Evolutionary conservation across 2,329 filamentous ascomycete species (phyloP), one percentile per base, ranked within the genome.

Genomic region (Orbilia ellipsospora): DNA sequence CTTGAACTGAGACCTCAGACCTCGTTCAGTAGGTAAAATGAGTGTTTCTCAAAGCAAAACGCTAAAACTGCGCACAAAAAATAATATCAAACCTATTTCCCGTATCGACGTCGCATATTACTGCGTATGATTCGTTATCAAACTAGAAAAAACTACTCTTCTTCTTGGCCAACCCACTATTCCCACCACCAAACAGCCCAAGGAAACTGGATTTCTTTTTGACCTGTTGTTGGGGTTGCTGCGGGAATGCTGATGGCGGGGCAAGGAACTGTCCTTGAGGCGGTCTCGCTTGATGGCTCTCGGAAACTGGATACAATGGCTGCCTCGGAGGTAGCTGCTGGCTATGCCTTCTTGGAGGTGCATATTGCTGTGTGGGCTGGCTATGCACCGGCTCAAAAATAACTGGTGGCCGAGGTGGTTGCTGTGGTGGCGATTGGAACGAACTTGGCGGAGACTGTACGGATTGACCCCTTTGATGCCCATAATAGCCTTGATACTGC

Each of bases 71-170:
- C 20, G n/a, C 7, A 10, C 42, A 42, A 44, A 28, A n/a, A 55
- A 50, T 18, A 48, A 61, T 2, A 45, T 12, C 57, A 61, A 61
- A 61, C 42, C 57, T 36, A 13, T 13, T 18, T 13, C 16, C 16
- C 15, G 12, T 23, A 52, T 18, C 48, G n/a, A 18, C 18, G 12
- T 13, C 6, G 28, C 40, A 18, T 13, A 28, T 45, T 61, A 50
- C 15, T 31, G 23, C 23, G 23, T 23, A 4, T 23, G 2, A 23
- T 12, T 10, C 18, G 4, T 4, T 12, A 20, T 18, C 28, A 40
- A 61, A 45, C 64, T 55, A 75, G 48, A 75, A 75, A 26, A 75
- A 75, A 31, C 64, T 69, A 44, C 72, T 75, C 59, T 69, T 75
- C 59, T 75, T 75, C 52, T 75, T 75, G n/a, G 64, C 5, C 23